Evolutionary conservation across 148 eudicot species (phyloP).

Genomic region (Rhododendron kiyosumense): DNA sequence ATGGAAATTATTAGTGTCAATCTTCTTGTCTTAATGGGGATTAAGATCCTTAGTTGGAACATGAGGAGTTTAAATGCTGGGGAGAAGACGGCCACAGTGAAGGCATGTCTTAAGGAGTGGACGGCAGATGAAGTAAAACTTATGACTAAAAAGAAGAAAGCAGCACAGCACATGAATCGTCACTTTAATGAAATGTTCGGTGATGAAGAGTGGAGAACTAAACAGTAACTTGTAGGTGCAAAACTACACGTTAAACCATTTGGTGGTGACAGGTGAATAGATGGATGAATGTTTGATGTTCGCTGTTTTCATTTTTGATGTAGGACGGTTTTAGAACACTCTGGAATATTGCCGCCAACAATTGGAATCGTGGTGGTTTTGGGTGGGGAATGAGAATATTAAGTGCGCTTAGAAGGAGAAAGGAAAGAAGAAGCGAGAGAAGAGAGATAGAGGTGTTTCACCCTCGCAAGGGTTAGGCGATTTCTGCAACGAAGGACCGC

Average conservation of each 20-base stretch:
- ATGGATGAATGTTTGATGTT: background rate
- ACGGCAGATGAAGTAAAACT: background rate
- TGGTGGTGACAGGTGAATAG: background rate
- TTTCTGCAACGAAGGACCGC: no score
- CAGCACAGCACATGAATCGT: background rate
- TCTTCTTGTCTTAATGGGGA: background rate
- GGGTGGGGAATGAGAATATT: no score
- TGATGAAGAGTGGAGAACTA: background rate
- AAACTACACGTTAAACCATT: background rate
- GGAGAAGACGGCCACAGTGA: background rate
- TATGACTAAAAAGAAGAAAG: background rate
- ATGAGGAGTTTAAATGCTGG: background rate
- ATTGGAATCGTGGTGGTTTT: no score
- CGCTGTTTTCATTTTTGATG: no score
- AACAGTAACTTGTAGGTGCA: background rate
- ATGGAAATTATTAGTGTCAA: background rate
- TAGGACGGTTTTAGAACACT: no score
- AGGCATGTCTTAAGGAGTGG: background rate
- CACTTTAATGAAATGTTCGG: background rate
- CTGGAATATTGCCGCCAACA: no score
- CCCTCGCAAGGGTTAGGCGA: no score
- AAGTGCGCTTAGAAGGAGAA: no score
- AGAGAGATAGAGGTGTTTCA: no score
- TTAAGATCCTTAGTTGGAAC: background rate
- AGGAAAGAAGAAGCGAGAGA: no score